These are phyloP conservation scores for Coemansia sp. DNA, from an alignment of 192 early-diverging fungal species.

Conservation along the genomic window DNA sequence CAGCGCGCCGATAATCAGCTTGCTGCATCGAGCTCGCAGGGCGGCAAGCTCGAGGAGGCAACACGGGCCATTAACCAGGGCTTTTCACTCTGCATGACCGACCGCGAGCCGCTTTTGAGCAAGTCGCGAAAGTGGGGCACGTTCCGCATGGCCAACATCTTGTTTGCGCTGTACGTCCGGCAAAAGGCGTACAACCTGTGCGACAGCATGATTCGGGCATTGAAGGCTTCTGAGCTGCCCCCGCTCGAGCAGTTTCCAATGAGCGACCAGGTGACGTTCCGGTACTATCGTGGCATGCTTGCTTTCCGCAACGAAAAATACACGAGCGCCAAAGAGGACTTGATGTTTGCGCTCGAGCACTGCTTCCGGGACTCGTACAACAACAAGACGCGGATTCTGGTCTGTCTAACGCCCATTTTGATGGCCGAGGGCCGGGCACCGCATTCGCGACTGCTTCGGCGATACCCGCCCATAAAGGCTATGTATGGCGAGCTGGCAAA, in stretches of 20 bases:
- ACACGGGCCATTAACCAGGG: conserved; percentile 84
- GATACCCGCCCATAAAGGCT: conserved; percentile 59
- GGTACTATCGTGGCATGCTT: conserved; percentile 84
- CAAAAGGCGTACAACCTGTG: conserved; percentile 77
- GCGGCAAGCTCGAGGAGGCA: conserved; percentile 70
- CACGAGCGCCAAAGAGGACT: conserved; percentile 55
- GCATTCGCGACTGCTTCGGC: conserved; percentile 55
- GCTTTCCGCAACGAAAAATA: conserved; percentile 86
- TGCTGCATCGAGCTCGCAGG: background rate
- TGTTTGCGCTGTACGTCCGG: conserved; percentile 86
- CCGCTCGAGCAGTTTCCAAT: conserved; percentile 74
- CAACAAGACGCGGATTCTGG: conserved; percentile 71
- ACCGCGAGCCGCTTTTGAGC: conserved; percentile 47
- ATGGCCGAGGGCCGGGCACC: conserved; percentile 75
- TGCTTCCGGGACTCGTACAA: conserved; percentile 36
- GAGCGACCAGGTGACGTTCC: conserved; percentile 79
- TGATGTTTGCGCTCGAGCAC: conserved; percentile 51
- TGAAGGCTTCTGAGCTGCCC: conserved; percentile 74
- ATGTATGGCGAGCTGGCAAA: conserved; percentile 65
- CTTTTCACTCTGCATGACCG: conserved; percentile 86
- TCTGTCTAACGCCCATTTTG: conserved; percentile 76
- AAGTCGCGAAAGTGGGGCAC: conserved; percentile 90
- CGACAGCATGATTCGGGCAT: conserved; percentile 73
- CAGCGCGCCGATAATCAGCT: conserved; percentile 30
- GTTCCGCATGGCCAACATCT: conserved; percentile 79